phyloP scores from a whole-genome alignment of 306 rosid species.

The Medicago lupulina region DNA sequence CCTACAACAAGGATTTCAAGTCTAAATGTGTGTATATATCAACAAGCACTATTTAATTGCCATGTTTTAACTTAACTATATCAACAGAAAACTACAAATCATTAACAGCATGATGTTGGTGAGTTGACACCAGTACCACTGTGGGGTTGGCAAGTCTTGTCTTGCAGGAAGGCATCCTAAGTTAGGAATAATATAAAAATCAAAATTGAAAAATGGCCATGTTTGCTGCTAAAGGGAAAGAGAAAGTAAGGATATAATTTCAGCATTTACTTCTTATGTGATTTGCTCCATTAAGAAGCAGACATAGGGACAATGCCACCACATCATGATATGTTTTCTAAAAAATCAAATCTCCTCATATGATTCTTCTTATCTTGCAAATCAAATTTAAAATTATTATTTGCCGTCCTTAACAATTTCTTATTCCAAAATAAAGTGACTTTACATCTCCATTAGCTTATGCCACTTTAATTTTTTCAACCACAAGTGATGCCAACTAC shows the following conservation, averaged over 20 bases:
- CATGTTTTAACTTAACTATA: background rate
- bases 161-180: constrained; percentile 31
- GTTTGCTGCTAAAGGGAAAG: constrained; percentile 26
- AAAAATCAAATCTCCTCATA: constrained; percentile 62
- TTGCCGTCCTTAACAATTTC: constrained; percentile 44
- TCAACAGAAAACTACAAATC: background rate
- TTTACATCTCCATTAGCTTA: constrained; percentile 41
- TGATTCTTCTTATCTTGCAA: constrained; percentile 43
- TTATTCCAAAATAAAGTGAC: constrained; percentile 35
- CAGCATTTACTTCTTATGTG: constrained; percentile 27
- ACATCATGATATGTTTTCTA: constrained; percentile 48
- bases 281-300: constrained; percentile 37
- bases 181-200: constrained; percentile 34
- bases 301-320: constrained; percentile 46
- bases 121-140: constrained; percentile 42
- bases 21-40: background rate
- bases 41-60: background rate
- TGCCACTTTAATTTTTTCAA: constrained; percentile 1
- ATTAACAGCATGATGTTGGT: constrained; percentile 7
- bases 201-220: background rate
- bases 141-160: constrained; percentile 28
- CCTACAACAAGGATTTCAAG: background rate
- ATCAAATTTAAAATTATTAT: constrained; percentile 8
- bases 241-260: constrained; percentile 11
- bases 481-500: constrained; percentile 18